phyloP scores from a whole-genome alignment of 2,329 filamentous ascomycete genomes.

The Fusarium keratoplasticum region DNA sequence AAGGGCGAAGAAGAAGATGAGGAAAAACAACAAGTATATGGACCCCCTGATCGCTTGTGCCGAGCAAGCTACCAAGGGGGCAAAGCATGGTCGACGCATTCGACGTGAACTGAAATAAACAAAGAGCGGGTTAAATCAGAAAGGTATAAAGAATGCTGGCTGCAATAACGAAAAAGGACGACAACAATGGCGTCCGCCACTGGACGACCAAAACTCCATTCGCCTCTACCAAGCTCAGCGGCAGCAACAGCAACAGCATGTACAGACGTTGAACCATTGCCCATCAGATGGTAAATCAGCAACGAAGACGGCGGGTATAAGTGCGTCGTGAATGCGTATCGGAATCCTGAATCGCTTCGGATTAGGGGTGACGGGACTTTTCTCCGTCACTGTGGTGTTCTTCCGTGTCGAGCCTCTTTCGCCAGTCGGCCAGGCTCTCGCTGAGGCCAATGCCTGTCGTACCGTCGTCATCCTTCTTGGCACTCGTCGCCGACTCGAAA shows the following conservation, averaged over 20 bases:
- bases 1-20: constrained; percentile 26
- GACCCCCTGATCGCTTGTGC: constrained; percentile 8
- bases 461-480: constrained; percentile 59
- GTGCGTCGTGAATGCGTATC: constrained; percentile 48
- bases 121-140: constrained; percentile 17
- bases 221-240: constrained; percentile 38
- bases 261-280: constrained; percentile 40
- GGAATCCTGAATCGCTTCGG: constrained; percentile 38
- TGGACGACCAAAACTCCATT: constrained; percentile 44
- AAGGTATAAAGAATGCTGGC: constrained; percentile 32
- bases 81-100: constrained; percentile 4
- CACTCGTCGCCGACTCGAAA: constrained; percentile 69
- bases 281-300: constrained; percentile 27
- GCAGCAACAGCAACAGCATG: constrained; percentile 15
- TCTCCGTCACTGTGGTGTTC: constrained; percentile 50
- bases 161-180: constrained; percentile 31
- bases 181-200: constrained; percentile 24
- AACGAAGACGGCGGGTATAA: constrained; percentile 48
- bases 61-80: constrained; percentile 15
- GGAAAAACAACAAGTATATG: constrained; percentile 33
- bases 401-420: constrained; percentile 76
- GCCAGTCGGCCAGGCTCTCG: constrained; percentile 82
- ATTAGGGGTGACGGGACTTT: constrained; percentile 43
- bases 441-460: constrained; percentile 64
- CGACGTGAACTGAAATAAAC: constrained; percentile 29